phyloP scores from a whole-genome alignment of 2,329 filamentous ascomycete genomes.

The Venturia aucupariae region DNA sequence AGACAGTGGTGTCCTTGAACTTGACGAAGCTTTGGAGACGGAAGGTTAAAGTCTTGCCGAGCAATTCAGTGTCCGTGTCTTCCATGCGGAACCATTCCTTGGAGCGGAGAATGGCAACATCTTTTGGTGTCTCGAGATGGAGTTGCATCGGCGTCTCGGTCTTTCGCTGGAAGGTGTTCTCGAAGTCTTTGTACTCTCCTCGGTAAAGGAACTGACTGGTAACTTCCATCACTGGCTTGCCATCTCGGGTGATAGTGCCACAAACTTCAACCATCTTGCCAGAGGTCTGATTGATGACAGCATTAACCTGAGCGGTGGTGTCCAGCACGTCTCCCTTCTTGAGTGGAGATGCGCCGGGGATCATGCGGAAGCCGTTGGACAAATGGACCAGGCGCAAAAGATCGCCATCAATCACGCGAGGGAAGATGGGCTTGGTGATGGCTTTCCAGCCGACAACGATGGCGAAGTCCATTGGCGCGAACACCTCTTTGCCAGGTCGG shows the following conservation, averaged over 20 bases:
- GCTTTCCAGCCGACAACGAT: slow-evolving; percentile 99
- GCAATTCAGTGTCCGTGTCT: slow-evolving; percentile 75
- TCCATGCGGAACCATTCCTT: slow-evolving; percentile 96
- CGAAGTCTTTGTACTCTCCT: slow-evolving; percentile 81
- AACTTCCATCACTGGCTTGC: slow-evolving; percentile 89
- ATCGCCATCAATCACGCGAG: slow-evolving; percentile 89
- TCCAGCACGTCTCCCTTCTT: slow-evolving; percentile 92
- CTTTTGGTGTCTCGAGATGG: slow-evolving; percentile 76
- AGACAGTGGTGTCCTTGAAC: slow-evolving; percentile 91
- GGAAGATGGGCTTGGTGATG: slow-evolving; percentile 99
- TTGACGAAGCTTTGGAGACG: slow-evolving; percentile 83
- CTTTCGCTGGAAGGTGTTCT: slow-evolving; percentile 99
- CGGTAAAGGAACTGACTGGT: slow-evolving; percentile 98
- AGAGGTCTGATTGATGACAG: slow-evolving; percentile 94
- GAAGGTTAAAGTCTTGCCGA: slow-evolving; percentile 92
- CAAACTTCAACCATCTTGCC: slow-evolving; percentile 99
- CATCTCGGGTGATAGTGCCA: slow-evolving; percentile 81
- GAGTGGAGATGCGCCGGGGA: slow-evolving; percentile 85
- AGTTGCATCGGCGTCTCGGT: slow-evolving; percentile 91
- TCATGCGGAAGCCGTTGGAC: slow-evolving; percentile 97
- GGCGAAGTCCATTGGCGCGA: slow-evolving; percentile 96
- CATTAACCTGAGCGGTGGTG: slow-evolving; percentile 92
- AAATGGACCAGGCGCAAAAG: slow-evolving; percentile 92
- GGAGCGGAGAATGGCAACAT: slow-evolving; percentile 85
- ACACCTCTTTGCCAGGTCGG: slow-evolving; percentile 84